These are phyloP conservation scores for Aspergillus sp. DNA, from an alignment of 2,329 filamentous ascomycete genomes.

Conservation along the genomic window DNA sequence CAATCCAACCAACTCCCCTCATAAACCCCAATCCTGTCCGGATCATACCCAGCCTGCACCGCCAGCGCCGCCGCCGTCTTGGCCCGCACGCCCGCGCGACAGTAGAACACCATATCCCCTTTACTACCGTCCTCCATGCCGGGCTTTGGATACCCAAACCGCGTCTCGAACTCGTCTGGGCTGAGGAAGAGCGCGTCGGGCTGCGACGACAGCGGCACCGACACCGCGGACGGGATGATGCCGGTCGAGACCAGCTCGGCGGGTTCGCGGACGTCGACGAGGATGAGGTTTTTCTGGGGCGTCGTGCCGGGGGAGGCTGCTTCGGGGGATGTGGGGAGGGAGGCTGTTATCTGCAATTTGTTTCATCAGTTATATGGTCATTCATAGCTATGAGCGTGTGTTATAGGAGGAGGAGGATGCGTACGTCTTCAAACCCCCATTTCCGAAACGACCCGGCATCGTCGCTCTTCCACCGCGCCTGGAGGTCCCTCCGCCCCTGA, in stretches of 20 bases:
- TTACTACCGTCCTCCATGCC: constrained; percentile 37
- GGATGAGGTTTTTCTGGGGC: constrained; percentile 23
- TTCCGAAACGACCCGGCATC: constrained; percentile 9
- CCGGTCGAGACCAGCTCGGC: constrained; percentile 36
- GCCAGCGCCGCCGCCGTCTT: constrained; percentile 69
- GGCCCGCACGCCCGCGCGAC: constrained; percentile 81
- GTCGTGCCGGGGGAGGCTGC: constrained; percentile 10
- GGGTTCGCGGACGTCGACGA: constrained; percentile 42
- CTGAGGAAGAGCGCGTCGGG: constrained; percentile 72
- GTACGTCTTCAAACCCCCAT: constrained; percentile 31
- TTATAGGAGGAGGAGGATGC: background rate
- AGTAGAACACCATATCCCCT: constrained; percentile 66
- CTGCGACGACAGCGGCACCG: constrained; percentile 67
- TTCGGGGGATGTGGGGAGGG: constrained; percentile 18
- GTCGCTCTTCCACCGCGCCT: constrained; percentile 14
- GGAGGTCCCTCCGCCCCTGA: no score
- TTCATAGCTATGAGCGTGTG: background rate
- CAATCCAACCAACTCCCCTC: constrained; percentile 60
- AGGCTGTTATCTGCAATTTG: constrained; percentile 23
- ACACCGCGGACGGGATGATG: constrained; percentile 68
- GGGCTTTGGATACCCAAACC: constrained; percentile 69
- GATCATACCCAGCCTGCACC: constrained; percentile 62
- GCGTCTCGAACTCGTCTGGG: constrained; percentile 69
- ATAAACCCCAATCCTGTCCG: constrained; percentile 48
- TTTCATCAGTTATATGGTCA: constrained; percentile 2